Evolutionary conservation across 495 filamentous ascomycete genomes (phyloP).

Genomic region (Penicillium soppii): DNA sequence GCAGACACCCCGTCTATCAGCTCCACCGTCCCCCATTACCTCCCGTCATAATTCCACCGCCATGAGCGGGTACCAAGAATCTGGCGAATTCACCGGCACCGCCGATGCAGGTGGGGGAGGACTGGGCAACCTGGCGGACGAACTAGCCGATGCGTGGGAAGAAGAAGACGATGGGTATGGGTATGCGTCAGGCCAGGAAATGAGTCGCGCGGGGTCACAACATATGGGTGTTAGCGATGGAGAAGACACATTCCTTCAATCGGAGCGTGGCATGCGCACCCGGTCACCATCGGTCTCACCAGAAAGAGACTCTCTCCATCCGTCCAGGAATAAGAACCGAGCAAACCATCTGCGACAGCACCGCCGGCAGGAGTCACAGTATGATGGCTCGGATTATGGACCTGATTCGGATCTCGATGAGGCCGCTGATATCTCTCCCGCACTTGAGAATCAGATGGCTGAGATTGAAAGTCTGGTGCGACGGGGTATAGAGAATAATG

Average conservation of each 20-base stretch:
- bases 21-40: slow-evolving; percentile 59
- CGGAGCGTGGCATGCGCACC: slow-evolving; percentile 25
- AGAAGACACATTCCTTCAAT: slow-evolving; percentile 34
- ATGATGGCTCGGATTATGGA: slow-evolving; percentile 59
- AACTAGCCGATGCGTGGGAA: slow-evolving; percentile 60
- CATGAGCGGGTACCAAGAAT: slow-evolving; percentile 48
- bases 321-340: slow-evolving; percentile 27
- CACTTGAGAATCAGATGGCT: slow-evolving; percentile 72
- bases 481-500: slow-evolving; percentile 70
- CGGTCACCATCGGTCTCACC: slow-evolving; percentile 31
- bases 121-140: slow-evolving; percentile 81
- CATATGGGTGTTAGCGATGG: slow-evolving; percentile 33
- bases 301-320: slow-evolving; percentile 28
- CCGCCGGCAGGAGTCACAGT: slow-evolving; percentile 49
- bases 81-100: slow-evolving; percentile 41
- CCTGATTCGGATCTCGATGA: slow-evolving; percentile 72
- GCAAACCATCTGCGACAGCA: slow-evolving; percentile 39
- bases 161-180: slow-evolving; percentile 57
- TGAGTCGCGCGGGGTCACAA: slow-evolving; percentile 30
- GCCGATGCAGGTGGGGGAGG: slow-evolving; percentile 51
- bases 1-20: slow-evolving; percentile 51
- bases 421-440: slow-evolving; percentile 65
- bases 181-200: slow-evolving; percentile 43
- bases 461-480: slow-evolving; percentile 73
- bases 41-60: slow-evolving; percentile 54